Base-by-base conservation (phyloP, 2,329 filamentous ascomycete genomes). In the Cryphonectria nitschkei region DNA sequence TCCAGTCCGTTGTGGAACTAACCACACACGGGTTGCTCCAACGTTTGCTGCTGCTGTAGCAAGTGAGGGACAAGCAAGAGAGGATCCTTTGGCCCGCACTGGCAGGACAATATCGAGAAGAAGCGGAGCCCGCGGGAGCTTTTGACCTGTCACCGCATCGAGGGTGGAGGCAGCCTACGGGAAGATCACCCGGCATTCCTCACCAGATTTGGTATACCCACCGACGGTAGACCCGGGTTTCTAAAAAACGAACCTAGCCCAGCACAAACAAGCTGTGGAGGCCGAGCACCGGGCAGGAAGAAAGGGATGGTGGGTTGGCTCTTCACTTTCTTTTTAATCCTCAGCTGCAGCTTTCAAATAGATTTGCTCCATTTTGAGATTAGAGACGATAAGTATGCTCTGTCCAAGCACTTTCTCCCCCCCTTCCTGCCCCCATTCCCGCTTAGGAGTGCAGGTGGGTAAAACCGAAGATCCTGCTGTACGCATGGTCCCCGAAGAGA, bases 141-240 rank as follows among this genome's bases (percentile, higher is more conserved):
- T 37, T 67, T n/a, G 65, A 34, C 65, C 22, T 46, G 54, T 43
- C 54, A 22, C 22, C 26, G 39, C 6, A 29, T n/a, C 26, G 29
- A 29, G 16, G 41, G 62, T 46, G 39, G 62, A 65, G 46, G 39
- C 61, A 50, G 64, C 26, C 37, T 39, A 39, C 61, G 39, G n/a
- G 61, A 32, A 41, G 37, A 26, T 29, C 61, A 41, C 61, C 37
- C 58, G 54, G 65, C 41, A 60, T 13, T 32, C 39, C 26, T 32
- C 60, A 34, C 60, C 67, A 26, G 26, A 46, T 67, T n/a, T 39
- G 43, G 62, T 56, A 37, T 11, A 5, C 16, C 34, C 34, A 41
- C 67, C 67, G 67, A 63, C 58, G 32, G 41, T 68, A 63, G 58
- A 64, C 22, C 37, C 67, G 67, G 67, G 67, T 9, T 56, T 64